Base-by-base conservation (phyloP, 371 early-diverging fungal genomes). In the Mortierella sp. region DNA sequence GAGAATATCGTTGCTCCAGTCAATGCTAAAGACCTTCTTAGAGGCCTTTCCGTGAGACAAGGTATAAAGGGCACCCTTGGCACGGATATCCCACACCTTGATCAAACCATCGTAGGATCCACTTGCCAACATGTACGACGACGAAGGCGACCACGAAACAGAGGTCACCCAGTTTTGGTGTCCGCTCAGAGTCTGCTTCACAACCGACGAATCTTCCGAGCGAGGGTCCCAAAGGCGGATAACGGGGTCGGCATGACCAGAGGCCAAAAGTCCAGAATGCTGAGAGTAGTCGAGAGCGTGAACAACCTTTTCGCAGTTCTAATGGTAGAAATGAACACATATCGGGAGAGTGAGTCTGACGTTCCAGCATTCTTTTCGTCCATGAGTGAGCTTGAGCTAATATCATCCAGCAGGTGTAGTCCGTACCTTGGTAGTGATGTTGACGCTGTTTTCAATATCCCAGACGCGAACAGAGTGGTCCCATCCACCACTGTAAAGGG, bases 41-140 rank as follows among this genome's bases (percentile, higher is more conserved):
- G 84, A 72, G 74, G 82, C 71, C 80, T 88, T 73, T 84, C 88
- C 82, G 75, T 77, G 78, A 41, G 75, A 78, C 73, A 96, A 77
- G 6, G 95, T 92, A 82, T 96, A 96, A 71, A 96, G 85, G 41
- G 97, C 92, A 7, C 92, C 93, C 75, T 91, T 93, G 88, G 95
- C 95, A 83, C 99, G 93, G 55, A 98, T 94, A 90, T 99, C 99
- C 98, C 98, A 98, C 54, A 98, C 93, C 81, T 96, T 95, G 76
- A 98, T 88, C n/a, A 95, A 91, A 27, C 93, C 90, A 87, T 99
- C 99, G 82, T 97, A 96, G 49, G 97, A 96, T 44, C 93, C 95
- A 74, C 94, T 93, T 24, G 95, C 96, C 73, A 99, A 87, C 74
- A 92, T 91, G 88, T 92, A 95, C 44, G 92, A 89, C 46, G 94